Evolutionary conservation across 1,284 basidiomycete genomes (phyloP).

Genomic region (Cutaneotrichosporon sp.): DNA sequence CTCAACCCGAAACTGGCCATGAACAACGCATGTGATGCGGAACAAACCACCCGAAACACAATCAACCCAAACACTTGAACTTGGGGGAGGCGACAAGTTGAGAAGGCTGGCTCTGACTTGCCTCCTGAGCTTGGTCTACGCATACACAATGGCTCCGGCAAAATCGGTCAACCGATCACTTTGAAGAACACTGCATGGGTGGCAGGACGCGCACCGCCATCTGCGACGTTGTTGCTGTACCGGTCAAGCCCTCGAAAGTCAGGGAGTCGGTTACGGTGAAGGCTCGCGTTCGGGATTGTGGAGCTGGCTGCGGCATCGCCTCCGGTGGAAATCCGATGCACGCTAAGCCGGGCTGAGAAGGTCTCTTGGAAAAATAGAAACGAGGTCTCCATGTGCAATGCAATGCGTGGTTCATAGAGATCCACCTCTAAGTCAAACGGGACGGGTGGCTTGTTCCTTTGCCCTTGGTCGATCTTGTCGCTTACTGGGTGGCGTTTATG

Average conservation of each 20-base stretch:
- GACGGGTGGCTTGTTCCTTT: conserved; percentile 2
- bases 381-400: background rate
- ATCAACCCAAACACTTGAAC: background rate
- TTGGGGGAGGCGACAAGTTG: background rate
- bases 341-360: no score
- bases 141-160: background rate
- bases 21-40: background rate
- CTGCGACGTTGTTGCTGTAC: no score
- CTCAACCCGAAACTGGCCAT: conserved; percentile 1
- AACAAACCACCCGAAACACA: background rate
- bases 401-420: background rate
- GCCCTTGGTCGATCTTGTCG: background rate
- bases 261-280: no score
- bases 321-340: no score
- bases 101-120: background rate
- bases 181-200: background rate
- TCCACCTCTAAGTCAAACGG: background rate
- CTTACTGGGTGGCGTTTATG: background rate
- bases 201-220: no score
- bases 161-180: background rate
- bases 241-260: no score
- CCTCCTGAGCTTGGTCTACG: background rate
- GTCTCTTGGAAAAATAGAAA: background rate
- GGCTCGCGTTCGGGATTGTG: no score
- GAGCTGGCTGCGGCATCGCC: no score